A percentile compares a stretch with the other conserved stretches of the same genome.
Evolutionary conservation across 2,329 filamentous ascomycete genomes (phyloP).

Genomic region (Proliferodiscus dingleyae): DNA sequence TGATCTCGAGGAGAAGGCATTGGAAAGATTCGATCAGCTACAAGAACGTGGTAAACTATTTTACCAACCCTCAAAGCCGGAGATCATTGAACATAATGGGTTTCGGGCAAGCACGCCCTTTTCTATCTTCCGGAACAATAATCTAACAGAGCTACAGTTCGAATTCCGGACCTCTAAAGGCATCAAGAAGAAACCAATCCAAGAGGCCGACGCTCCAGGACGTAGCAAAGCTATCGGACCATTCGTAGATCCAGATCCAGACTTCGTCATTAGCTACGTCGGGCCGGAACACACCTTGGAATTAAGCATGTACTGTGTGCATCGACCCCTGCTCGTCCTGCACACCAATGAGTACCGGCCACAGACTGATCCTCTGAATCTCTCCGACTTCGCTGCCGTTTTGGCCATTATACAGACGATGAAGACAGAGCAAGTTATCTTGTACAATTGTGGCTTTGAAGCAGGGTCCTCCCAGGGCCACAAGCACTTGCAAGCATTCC

Average conservation of each 20-base stretch:
- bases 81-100: not conserved
- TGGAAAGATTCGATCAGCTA: not conserved
- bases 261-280: not conserved
- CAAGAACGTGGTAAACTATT: not conserved
- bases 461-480: not conserved
- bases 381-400: not conserved
- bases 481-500: not conserved
- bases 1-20: not conserved
- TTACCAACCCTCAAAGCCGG: not conserved
- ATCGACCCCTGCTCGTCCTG: not conserved
- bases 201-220: not conserved
- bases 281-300: not conserved
- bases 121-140: not conserved
- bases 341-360: not conserved
- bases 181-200: constrained; percentile 1
- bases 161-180: not conserved
- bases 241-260: not conserved
- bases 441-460: not conserved
- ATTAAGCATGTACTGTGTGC: constrained; percentile 1
- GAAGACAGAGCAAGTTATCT: not conserved
- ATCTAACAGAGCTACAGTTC: not conserved
- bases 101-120: not conserved
- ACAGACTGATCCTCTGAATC: not conserved
- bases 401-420: not conserved
- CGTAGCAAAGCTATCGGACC: not conserved